Percentiles rank a stretch among this genome's conserved stretches.
These are phyloP conservation scores for Rhynchospora tenuis DNA, from an alignment of 176 grass and related monocot genomes.

Conservation along the genomic window DNA sequence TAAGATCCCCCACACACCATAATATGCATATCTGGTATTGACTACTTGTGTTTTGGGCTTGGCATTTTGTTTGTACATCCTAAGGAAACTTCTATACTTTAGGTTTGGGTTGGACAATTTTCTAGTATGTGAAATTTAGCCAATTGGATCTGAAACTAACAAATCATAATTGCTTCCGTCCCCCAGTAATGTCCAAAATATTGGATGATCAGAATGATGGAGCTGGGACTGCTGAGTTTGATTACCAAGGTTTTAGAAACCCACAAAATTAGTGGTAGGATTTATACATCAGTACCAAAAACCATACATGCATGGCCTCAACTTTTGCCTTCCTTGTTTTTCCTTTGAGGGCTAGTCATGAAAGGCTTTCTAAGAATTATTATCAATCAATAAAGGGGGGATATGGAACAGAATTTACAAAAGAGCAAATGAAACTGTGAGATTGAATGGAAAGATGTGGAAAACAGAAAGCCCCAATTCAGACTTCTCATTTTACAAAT, in stretches of 20 bases:
- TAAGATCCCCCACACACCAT: background rate
- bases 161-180: background rate
- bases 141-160: background rate
- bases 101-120: background rate
- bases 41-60: background rate
- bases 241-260: background rate
- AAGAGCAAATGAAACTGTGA: too few relatives aligned
- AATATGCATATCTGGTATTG: background rate
- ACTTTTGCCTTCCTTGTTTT: too few relatives aligned
- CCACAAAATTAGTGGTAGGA: background rate
- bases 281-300: background rate
- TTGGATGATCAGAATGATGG: background rate
- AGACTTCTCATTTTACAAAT: too few relatives aligned
- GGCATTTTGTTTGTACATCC: too few relatives aligned
- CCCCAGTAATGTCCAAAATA: background rate
- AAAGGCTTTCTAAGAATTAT: too few relatives aligned
- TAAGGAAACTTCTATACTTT: background rate
- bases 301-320: too few relatives aligned
- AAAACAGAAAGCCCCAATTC: too few relatives aligned
- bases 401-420: too few relatives aligned
- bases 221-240: background rate
- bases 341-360: too few relatives aligned
- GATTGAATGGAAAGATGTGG: too few relatives aligned
- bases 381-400: too few relatives aligned
- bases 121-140: background rate